Conservation (phyloP, 257 asterid species). For the Forsythia viridissima region DNA sequence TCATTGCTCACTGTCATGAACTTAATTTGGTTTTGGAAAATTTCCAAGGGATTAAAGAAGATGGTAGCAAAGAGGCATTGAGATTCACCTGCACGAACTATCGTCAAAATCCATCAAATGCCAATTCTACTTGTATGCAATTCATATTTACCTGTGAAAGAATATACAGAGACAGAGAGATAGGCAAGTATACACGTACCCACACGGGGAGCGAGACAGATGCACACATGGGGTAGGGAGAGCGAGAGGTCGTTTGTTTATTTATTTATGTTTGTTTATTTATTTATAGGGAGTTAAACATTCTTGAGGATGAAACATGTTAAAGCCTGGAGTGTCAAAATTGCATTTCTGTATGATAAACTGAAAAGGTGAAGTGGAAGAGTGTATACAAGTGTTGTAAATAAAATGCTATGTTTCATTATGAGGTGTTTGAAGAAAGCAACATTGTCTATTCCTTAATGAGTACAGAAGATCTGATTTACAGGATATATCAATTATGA, state of each 20-base stretch:
- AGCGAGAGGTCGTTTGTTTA: background rate
- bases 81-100: background rate
- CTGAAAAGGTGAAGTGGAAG: background rate
- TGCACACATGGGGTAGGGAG: background rate
- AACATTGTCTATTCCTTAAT: no score
- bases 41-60: slow-evolving; percentile 61
- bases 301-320: background rate
- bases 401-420: background rate
- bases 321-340: background rate
- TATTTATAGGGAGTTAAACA: background rate
- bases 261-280: background rate
- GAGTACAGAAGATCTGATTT: no score
- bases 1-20: slow-evolving; percentile 56
- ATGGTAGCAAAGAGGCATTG: slow-evolving; percentile 60
- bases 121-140: background rate
- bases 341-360: background rate
- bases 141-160: background rate
- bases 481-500: no score
- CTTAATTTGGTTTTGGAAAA: slow-evolving; percentile 71
- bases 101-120: background rate
- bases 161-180: background rate
- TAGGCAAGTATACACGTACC: background rate
- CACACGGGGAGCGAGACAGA: no score
- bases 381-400: background rate
- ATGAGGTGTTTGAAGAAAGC: no score